Conservation (phyloP, 345 rosid genomes). For the Acer negundo region DNA sequence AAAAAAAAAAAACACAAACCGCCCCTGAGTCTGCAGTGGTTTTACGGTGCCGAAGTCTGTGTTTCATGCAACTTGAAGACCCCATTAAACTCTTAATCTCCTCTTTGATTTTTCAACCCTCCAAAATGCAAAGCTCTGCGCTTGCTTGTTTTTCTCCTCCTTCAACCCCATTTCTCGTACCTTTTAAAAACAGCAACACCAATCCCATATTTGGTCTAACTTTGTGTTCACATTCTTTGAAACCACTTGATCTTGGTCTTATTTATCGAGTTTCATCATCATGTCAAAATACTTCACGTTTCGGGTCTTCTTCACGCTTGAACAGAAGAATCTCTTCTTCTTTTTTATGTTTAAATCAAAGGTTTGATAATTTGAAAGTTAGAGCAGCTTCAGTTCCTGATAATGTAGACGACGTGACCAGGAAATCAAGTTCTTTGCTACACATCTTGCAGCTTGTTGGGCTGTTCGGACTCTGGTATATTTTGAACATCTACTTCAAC, state of each 20-base stretch:
- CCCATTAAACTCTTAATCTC: not conserved
- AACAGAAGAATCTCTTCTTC: slow-evolving; percentile 15
- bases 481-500: slow-evolving; percentile 72
- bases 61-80: slow-evolving; percentile 17
- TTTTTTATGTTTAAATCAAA: slow-evolving; percentile 18
- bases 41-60: not conserved
- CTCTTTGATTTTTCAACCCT: not conserved
- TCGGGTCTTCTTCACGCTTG: slow-evolving; percentile 6
- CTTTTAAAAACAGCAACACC: slow-evolving; percentile 14
- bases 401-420: slow-evolving; percentile 26
- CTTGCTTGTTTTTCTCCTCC: slow-evolving; percentile 24
- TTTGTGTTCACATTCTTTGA: slow-evolving; percentile 9
- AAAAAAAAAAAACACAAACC: too few relatives aligned
- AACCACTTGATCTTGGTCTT: slow-evolving; percentile 15
- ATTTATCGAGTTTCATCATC: slow-evolving; percentile 12
- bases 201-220: slow-evolving; percentile 10
- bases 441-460: slow-evolving; percentile 42
- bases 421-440: slow-evolving; percentile 25
- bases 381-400: slow-evolving; percentile 50
- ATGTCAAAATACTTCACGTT: slow-evolving; percentile 3
- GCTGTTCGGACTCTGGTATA: slow-evolving; percentile 73
- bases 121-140: slow-evolving; percentile 34
- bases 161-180: slow-evolving; percentile 29
- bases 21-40: too few relatives aligned
- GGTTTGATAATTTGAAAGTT: slow-evolving; percentile 33